phyloP scores from a whole-genome alignment of 768 basidiomycete species.

The Phylloporus arenicola region DNA sequence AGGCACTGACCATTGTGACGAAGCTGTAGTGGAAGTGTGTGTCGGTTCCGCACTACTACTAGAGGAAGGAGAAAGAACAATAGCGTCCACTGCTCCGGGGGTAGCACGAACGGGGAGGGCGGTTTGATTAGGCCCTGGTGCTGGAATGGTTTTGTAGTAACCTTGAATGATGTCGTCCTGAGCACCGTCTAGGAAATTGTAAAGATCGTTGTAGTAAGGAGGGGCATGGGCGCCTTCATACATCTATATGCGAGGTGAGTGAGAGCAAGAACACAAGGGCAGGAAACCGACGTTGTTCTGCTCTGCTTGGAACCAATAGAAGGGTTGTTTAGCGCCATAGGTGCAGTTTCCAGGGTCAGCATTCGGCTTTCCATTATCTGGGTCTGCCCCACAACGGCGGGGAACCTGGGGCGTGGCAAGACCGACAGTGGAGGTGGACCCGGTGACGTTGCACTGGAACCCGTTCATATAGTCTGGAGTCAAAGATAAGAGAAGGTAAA shows the following conservation, averaged over 20 bases:
- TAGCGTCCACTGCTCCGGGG: no score
- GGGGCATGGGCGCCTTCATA: conserved; percentile 58
- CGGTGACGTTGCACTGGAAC: conserved; percentile 60
- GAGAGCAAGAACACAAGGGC: background rate
- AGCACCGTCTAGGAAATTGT: conserved; percentile 67
- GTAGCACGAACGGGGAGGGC: conserved; percentile 16
- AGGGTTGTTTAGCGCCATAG: conserved; percentile 63
- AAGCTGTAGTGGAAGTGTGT: no score
- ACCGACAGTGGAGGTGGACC: conserved; percentile 44
- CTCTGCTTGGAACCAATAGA: conserved; percentile 65
- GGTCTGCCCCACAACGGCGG: conserved; percentile 63
- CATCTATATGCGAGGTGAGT: conserved; percentile 38
- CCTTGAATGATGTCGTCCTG: conserved; percentile 70
- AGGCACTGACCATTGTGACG: no score
- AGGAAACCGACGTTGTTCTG: conserved; percentile 49
- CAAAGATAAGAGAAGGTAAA: background rate
- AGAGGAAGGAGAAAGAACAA: no score
- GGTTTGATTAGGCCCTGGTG: conserved; percentile 37
- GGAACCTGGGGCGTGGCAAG: conserved; percentile 54
- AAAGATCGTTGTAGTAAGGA: conserved; percentile 62
- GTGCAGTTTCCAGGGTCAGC: conserved; percentile 60
- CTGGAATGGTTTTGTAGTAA: conserved; percentile 44
- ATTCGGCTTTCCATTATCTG: conserved; percentile 37
- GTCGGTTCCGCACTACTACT: no score
- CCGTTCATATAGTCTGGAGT: conserved; percentile 65